phyloP scores from a whole-genome alignment of 345 rosid species.

The Hevea brasiliensis region DNA sequence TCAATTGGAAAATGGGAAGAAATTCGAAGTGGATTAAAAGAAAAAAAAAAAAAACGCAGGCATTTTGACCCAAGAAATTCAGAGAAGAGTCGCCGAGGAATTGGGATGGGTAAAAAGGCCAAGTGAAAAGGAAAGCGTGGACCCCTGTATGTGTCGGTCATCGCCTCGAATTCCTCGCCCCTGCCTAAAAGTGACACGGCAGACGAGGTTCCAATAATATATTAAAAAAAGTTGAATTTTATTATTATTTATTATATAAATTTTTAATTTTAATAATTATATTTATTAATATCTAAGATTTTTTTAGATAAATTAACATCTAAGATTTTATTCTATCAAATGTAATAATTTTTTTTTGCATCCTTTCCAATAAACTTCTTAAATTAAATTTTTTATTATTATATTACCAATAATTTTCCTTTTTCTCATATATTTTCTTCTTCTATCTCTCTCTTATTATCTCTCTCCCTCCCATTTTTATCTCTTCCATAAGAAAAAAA shows the following conservation, averaged over 20 bases:
- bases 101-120: conserved; percentile 24
- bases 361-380: too few relatives aligned
- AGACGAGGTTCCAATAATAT: conserved; percentile 45
- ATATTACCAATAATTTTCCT: too few relatives aligned
- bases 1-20: background rate
- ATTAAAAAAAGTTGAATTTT: too few relatives aligned
- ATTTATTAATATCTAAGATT: too few relatives aligned
- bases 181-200: conserved; percentile 48
- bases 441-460: too few relatives aligned
- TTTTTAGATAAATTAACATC: too few relatives aligned
- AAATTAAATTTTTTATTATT: too few relatives aligned
- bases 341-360: too few relatives aligned
- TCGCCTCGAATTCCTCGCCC: conserved; percentile 50
- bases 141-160: conserved; percentile 58
- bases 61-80: conserved; percentile 31
- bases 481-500: too few relatives aligned
- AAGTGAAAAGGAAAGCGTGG: conserved; percentile 37
- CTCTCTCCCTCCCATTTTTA: too few relatives aligned
- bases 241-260: conserved; percentile 1
- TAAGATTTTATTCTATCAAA: too few relatives aligned
- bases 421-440: too few relatives aligned
- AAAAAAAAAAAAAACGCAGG: background rate
- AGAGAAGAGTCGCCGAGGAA: conserved; percentile 21
- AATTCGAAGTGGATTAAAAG: background rate
- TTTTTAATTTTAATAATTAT: background rate